phyloP scores from a whole-genome alignment of 306 rosid genomes.

The Trichosanthes truncata region DNA sequence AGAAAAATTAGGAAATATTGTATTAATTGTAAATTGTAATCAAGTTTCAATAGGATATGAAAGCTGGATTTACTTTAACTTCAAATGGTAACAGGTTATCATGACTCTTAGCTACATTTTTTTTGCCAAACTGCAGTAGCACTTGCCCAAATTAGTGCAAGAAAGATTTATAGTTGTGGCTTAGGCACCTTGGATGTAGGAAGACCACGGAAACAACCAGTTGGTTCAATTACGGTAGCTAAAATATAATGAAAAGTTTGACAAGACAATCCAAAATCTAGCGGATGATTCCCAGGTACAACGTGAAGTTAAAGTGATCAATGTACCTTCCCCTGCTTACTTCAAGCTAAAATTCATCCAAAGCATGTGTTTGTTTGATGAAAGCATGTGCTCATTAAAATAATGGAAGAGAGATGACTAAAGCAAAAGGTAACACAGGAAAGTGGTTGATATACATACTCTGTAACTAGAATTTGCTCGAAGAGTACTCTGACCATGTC shows the following conservation, averaged over 20 bases:
- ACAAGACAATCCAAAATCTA: background rate
- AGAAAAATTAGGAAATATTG: background rate
- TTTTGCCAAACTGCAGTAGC: background rate
- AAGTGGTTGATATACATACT: slow-evolving; percentile 34
- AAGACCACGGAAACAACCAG: background rate
- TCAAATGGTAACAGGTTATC: background rate
- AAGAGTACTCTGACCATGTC: slow-evolving; percentile 87
- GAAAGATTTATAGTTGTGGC: background rate
- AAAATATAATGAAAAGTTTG: background rate
- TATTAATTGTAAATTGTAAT: background rate
- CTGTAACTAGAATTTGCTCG: slow-evolving; percentile 52
- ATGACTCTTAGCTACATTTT: background rate
- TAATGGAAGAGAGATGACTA: background rate
- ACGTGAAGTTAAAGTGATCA: background rate
- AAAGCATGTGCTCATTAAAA: background rate
- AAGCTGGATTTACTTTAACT: background rate
- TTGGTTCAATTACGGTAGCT: background rate
- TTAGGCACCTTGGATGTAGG: background rate
- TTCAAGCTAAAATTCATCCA: background rate
- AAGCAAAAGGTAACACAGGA: background rate
- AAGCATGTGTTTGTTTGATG: background rate
- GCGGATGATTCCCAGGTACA: background rate
- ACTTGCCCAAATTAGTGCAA: background rate
- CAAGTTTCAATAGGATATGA: background rate
- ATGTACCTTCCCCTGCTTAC: background rate